Evolutionary conservation across 805 yeast genomes (phyloP).

Genomic region (Candida germanica): DNA sequence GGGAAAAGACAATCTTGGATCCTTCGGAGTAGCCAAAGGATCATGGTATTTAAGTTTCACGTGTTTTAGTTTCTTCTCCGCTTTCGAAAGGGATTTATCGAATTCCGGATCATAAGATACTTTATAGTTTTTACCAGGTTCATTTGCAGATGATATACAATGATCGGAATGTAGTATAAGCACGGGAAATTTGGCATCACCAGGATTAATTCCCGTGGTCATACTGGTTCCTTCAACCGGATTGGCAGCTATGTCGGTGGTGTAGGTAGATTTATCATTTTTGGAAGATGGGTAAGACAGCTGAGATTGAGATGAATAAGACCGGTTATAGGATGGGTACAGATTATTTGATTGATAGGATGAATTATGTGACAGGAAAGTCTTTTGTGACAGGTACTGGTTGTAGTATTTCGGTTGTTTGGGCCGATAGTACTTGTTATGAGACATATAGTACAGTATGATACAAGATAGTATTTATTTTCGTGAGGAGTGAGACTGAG

Average conservation of each 20-base stretch:
- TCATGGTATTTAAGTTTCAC: slow-evolving; percentile 42
- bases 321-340: too few species aligned
- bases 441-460: too few species aligned
- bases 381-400: too few species aligned
- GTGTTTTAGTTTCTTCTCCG: slow-evolving; percentile 26
- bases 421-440: too few species aligned
- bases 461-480: too few species aligned
- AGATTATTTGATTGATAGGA: too few species aligned
- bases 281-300: too few species aligned
- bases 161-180: slow-evolving; percentile 29
- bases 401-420: too few species aligned
- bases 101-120: slow-evolving; percentile 51
- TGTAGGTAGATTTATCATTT: too few species aligned
- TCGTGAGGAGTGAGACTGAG: too few species aligned
- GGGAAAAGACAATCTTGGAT: slow-evolving; percentile 38
- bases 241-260: slow-evolving; percentile 35
- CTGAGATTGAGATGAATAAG: too few species aligned
- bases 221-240: slow-evolving; percentile 33
- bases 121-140: slow-evolving; percentile 32
- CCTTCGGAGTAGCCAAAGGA: slow-evolving; percentile 19
- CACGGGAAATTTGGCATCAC: slow-evolving; percentile 26
- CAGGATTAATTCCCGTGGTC: slow-evolving; percentile 29
- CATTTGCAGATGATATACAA: slow-evolving; percentile 12
- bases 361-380: too few species aligned
- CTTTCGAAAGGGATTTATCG: slow-evolving; percentile 30